A percentile compares a stretch with the other conserved stretches of the same genome.
Evolutionary conservation across 208 protist species (phyloP).

Genomic region (Leishmania aethiopica): DNA sequence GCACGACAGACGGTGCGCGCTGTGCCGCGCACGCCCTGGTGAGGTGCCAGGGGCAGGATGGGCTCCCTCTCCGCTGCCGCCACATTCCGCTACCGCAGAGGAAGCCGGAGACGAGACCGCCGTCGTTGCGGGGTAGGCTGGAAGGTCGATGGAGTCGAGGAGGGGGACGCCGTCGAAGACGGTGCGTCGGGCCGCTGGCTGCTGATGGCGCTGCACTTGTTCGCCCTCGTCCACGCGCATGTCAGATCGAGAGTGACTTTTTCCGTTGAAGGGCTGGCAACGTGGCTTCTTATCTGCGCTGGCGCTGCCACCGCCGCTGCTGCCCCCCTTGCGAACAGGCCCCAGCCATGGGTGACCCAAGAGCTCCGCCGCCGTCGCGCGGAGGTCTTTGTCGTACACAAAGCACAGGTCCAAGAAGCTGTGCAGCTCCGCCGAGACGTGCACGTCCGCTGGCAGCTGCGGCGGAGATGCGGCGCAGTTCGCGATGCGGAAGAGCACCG

Average conservation of each 20-base stretch:
- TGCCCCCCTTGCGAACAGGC: background rate
- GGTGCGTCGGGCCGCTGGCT: conserved; percentile 5
- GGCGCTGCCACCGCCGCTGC: background rate
- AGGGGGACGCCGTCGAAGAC: conserved; percentile 35
- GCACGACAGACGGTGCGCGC: conserved; percentile 12
- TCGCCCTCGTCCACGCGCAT: background rate
- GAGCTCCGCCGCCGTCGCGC: conserved; percentile 65
- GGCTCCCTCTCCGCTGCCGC: conserved; percentile 2
- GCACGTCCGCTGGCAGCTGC: conserved; percentile 40
- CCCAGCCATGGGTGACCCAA: conserved; percentile 72
- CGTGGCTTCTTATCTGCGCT: background rate
- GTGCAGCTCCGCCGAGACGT: conserved; percentile 51
- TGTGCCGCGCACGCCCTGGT: background rate
- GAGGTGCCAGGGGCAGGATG: background rate
- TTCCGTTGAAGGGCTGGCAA: background rate
- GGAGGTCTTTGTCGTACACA: conserved; percentile 64
- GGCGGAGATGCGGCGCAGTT: conserved; percentile 51
- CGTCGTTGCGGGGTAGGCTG: conserved; percentile 11
- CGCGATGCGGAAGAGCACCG: conserved; percentile 74
- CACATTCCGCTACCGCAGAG: background rate
- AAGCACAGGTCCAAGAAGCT: conserved; percentile 80
- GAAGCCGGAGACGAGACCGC: background rate
- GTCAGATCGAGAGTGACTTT: no score
- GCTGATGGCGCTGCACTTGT: conserved; percentile 3
- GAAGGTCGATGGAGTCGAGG: conserved; percentile 32